Evolutionary conservation across 257 asterid genomes (phyloP).

Genomic region (Ligustrum vulgare): DNA sequence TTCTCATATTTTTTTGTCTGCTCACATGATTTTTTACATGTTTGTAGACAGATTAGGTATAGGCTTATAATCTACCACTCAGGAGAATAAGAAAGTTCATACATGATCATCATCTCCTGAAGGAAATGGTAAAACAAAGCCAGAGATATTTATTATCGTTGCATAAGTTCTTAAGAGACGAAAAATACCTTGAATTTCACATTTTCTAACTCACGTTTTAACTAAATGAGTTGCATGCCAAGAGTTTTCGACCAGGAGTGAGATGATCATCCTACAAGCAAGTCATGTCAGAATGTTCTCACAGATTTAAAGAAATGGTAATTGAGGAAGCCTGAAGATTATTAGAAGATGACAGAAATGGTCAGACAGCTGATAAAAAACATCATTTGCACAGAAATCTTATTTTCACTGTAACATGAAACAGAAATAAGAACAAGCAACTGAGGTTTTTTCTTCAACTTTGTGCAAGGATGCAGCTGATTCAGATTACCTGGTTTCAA

Average conservation of each 20-base stretch:
- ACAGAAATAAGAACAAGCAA: background rate
- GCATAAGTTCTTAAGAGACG: conserved; percentile 19
- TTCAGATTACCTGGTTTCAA: conserved; percentile 89
- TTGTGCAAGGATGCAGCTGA: conserved; percentile 95
- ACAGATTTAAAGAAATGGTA: conserved; percentile 7
- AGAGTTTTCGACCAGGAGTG: conserved; percentile 62
- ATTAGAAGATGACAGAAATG: background rate
- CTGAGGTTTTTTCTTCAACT: conserved; percentile 37
- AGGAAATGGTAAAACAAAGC: no score
- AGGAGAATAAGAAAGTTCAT: background rate
- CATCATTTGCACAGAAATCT: background rate
- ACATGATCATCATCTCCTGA: background rate
- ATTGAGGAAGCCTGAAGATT: background rate
- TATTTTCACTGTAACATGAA: background rate
- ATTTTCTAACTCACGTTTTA: conserved; percentile 64
- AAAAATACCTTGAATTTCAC: conserved; percentile 34
- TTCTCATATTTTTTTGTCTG: no score
- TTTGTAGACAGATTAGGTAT: no score
- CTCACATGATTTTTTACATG: no score
- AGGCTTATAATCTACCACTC: background rate
- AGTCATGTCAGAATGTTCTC: conserved; percentile 23
- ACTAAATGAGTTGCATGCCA: conserved; percentile 77
- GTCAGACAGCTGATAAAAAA: background rate
- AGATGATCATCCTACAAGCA: conserved; percentile 82
- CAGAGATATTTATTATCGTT: background rate